phyloP scores from a whole-genome alignment of 208 protist species.

The Leishmania major region DNA sequence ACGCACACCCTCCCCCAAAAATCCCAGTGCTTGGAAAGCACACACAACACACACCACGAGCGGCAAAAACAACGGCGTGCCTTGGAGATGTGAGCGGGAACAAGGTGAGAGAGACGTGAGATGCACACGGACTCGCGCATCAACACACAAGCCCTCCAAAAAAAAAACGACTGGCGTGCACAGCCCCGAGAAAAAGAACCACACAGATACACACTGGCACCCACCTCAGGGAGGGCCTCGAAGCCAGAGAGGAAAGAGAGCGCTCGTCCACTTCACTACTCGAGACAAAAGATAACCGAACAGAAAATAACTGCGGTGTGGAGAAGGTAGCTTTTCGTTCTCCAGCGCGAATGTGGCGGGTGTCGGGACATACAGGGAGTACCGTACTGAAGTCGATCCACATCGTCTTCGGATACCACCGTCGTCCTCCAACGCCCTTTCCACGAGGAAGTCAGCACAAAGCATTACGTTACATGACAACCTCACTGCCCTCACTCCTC shows the following conservation, averaged over 20 bases:
- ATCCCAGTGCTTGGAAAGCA: background rate
- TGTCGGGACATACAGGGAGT: background rate
- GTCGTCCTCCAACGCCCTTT: background rate
- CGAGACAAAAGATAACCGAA: background rate
- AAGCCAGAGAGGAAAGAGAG: background rate
- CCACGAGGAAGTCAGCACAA: background rate
- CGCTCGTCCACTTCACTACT: background rate
- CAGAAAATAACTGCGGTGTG: background rate
- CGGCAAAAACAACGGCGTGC: background rate
- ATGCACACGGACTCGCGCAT: background rate
- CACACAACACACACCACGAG: background rate
- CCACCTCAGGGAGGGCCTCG: background rate
- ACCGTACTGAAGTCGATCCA: background rate
- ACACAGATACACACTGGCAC: background rate
- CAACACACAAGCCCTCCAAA: background rate
- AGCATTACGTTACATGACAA: background rate
- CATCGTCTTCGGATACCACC: background rate
- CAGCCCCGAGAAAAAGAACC: background rate
- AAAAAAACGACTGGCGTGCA: background rate
- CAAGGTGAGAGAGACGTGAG: background rate
- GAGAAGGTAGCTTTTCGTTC: background rate
- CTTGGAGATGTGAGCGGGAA: background rate
- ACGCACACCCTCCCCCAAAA: no score
- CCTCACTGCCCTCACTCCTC: slow-evolving; percentile 18
- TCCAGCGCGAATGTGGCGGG: no score